phyloP scores from a whole-genome alignment of 768 basidiomycete species.

The Polyporus arcularius region DNA sequence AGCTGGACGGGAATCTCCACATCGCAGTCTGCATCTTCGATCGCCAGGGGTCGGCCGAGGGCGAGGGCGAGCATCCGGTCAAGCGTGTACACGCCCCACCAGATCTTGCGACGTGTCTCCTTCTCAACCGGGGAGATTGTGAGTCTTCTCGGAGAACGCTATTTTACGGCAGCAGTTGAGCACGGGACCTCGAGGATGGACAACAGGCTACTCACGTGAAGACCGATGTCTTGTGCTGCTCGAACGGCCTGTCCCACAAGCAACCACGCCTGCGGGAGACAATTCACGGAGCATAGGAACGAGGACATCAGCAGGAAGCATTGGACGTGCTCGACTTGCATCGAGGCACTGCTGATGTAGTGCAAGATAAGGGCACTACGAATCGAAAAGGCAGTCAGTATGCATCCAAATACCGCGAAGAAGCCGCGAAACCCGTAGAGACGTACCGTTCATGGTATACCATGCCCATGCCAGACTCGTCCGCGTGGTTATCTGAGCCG shows the following conservation, averaged over 20 bases:
- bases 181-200: slow-evolving; percentile 12
- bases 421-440: slow-evolving; percentile 1
- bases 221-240: slow-evolving; percentile 86
- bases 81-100: slow-evolving; percentile 92
- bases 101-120: slow-evolving; percentile 86
- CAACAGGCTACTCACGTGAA: slow-evolving; percentile 66
- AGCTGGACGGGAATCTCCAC: slow-evolving; percentile 82
- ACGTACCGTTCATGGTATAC: slow-evolving; percentile 83
- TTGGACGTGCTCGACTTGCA: slow-evolving; percentile 85
- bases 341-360: slow-evolving; percentile 88
- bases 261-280: slow-evolving; percentile 93
- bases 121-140: slow-evolving; percentile 74
- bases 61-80: slow-evolving; percentile 93
- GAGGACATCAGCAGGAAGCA: slow-evolving; percentile 87
- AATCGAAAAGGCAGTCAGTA: neutral
- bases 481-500: slow-evolving; percentile 50
- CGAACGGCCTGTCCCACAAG: slow-evolving; percentile 89
- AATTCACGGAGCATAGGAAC: slow-evolving; percentile 90
- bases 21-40: slow-evolving; percentile 90
- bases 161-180: slow-evolving; percentile 14
- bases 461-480: slow-evolving; percentile 89
- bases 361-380: slow-evolving; percentile 83
- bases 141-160: slow-evolving; percentile 85
- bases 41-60: slow-evolving; percentile 83
- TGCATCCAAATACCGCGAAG: neutral